Conservation (phyloP, 2,329 filamentous ascomycete genomes). For the Drechslera avenae region DNA sequence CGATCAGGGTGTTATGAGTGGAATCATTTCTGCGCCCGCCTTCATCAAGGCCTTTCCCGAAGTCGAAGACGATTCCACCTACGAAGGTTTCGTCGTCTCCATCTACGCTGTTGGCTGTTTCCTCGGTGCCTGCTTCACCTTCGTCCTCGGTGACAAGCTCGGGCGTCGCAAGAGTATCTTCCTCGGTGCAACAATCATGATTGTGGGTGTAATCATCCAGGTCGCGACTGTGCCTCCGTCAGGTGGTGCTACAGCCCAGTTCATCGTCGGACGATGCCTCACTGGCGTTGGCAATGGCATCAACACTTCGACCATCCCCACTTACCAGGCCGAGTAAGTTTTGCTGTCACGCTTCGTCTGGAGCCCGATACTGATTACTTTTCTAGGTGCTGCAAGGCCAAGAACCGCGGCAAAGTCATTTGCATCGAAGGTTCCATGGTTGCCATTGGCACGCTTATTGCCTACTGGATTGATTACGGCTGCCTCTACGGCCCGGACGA, state of each 20-base stretch:
- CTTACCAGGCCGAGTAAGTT: conserved; percentile 57
- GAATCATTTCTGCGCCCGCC: conserved; percentile 48
- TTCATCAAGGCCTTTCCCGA: conserved; percentile 47
- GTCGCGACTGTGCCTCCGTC: conserved; percentile 35
- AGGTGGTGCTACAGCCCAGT: conserved; percentile 51
- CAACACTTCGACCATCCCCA: conserved; percentile 60
- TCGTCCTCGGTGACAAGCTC: conserved; percentile 48
- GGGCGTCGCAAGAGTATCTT: conserved; percentile 53
- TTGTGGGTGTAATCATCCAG: conserved; percentile 50
- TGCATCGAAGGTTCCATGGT: conserved; percentile 61
- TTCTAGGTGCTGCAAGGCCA: conserved; percentile 52
- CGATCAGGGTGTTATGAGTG: conserved; percentile 52
- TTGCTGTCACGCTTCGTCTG: fast-evolving
- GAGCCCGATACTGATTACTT: background rate
- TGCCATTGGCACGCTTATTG: conserved; percentile 56
- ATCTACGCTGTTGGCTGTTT: conserved; percentile 59
- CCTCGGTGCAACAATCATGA: conserved; percentile 49
- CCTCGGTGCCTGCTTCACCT: conserved; percentile 48
- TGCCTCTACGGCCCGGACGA: conserved; percentile 38
- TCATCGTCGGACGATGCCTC: conserved; percentile 58
- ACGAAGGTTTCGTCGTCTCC: conserved; percentile 55
- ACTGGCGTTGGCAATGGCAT: conserved; percentile 61
- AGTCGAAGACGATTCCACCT: conserved; percentile 42
- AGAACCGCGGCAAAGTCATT: conserved; percentile 64
- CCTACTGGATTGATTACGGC: conserved; percentile 59